Conservation (phyloP, 345 rosid genomes). For the Euphorbia tirucalli region DNA sequence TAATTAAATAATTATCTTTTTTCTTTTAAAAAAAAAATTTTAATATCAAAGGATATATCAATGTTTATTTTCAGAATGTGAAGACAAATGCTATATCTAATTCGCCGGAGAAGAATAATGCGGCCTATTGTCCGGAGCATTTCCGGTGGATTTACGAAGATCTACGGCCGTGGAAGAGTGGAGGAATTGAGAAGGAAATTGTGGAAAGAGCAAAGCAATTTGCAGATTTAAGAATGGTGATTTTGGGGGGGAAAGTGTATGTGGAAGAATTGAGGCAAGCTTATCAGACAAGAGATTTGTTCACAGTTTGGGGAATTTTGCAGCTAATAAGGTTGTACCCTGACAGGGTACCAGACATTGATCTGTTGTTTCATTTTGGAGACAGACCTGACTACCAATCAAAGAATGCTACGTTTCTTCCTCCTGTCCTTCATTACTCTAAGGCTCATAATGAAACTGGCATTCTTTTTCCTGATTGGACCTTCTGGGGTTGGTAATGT, state of each 20-base stretch:
- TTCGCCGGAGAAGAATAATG: too few relatives aligned
- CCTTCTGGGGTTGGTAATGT: slow-evolving; percentile 90
- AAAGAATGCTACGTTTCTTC: slow-evolving; percentile 43
- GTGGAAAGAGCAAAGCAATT: slow-evolving; percentile 50
- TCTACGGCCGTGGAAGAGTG: slow-evolving; percentile 67
- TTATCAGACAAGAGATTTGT: slow-evolving; percentile 76
- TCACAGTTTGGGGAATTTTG: slow-evolving; percentile 80
- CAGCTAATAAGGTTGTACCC: slow-evolving; percentile 78
- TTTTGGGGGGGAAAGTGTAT: slow-evolving; percentile 55
- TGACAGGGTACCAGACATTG: slow-evolving; percentile 76
- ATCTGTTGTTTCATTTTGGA: slow-evolving; percentile 77
- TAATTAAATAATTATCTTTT: too few relatives aligned
- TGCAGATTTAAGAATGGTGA: slow-evolving; percentile 61
- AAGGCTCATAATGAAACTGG: slow-evolving; percentile 50
- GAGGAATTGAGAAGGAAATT: slow-evolving; percentile 67
- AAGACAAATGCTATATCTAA: too few relatives aligned
- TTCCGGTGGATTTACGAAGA: slow-evolving; percentile 96
- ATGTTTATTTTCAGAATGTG: too few relatives aligned
- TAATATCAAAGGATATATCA: too few relatives aligned
- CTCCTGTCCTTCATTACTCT: slow-evolving; percentile 74
- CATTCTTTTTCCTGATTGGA: slow-evolving; percentile 86
- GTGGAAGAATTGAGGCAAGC: slow-evolving; percentile 43
- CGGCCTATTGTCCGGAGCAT: slow-evolving; percentile 55
- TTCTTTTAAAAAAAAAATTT: too few relatives aligned
- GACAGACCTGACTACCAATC: slow-evolving; percentile 61